These are phyloP conservation scores for Vaccinium corymbosum DNA, from an alignment of 148 eudicot species.

Conservation along the genomic window DNA sequence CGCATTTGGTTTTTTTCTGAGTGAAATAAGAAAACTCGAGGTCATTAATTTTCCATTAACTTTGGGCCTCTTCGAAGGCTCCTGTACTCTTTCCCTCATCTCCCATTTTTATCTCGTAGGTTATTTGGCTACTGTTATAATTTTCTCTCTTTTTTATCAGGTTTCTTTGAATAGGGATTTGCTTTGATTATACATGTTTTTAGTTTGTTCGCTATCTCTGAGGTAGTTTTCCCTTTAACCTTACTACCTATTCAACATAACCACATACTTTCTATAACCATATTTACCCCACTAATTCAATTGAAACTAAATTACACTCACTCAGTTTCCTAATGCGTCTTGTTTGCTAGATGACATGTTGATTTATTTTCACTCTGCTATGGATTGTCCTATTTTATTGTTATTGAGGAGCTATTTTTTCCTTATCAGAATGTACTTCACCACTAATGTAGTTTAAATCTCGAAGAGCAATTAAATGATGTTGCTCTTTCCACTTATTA, in stretches of 20 bases:
- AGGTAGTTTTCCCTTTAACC: background rate
- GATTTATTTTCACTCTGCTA: background rate
- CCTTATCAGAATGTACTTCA: background rate
- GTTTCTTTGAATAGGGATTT: background rate
- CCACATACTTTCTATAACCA: background rate
- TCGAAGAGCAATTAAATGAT: background rate
- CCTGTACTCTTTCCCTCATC: background rate
- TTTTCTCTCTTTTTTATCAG: background rate
- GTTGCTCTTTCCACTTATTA: background rate
- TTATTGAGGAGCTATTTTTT: background rate
- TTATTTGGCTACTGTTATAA: background rate
- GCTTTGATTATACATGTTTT: background rate
- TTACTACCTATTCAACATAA: background rate
- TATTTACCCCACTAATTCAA: background rate
- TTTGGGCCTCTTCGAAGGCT: background rate
- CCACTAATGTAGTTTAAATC: background rate
- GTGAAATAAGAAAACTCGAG: background rate
- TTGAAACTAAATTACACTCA: background rate
- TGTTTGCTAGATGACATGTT: background rate
- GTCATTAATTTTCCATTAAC: background rate
- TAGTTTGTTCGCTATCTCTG: background rate
- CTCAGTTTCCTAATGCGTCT: background rate
- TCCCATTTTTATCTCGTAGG: background rate
- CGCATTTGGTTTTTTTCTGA: background rate
- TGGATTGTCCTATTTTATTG: background rate